A percentile compares a stretch with the other conserved stretches of the same genome.
Evolutionary conservation across 306 rosid species (phyloP).

Genomic region (Notholithocarpus densiflorus): DNA sequence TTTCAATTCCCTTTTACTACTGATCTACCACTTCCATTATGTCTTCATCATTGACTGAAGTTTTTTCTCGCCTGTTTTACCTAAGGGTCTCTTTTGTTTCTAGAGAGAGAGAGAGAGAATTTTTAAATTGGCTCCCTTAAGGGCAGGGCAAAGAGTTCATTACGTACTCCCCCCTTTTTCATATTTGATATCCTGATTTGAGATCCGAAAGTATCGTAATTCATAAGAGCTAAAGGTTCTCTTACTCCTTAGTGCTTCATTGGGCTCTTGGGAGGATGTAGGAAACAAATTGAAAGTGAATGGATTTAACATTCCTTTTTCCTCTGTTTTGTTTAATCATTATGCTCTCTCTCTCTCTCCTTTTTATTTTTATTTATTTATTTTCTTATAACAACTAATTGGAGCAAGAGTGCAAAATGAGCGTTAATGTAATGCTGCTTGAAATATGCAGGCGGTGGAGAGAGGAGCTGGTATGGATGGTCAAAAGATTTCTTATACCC

Average conservation of each 20-base stretch:
- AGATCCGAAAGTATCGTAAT: not conserved
- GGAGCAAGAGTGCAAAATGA: not conserved
- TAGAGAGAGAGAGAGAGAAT: not conserved
- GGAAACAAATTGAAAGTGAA: not conserved
- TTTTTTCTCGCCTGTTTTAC: not conserved
- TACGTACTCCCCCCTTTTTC: not conserved
- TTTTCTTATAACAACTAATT: not conserved
- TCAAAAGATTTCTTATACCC: constrained; percentile 76
- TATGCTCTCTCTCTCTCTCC: not conserved
- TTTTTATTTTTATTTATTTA: too few relatives aligned
- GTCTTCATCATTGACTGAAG: not conserved
- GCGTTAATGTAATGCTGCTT: not conserved
- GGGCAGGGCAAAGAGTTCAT: not conserved
- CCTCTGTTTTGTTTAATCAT: not conserved
- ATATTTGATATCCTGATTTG: not conserved
- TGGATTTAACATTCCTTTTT: not conserved
- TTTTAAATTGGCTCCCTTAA: not conserved
- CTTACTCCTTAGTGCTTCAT: not conserved
- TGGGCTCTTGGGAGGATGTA: not conserved
- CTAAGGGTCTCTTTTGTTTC: not conserved
- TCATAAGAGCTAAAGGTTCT: too few relatives aligned
- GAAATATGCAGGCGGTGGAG: constrained; percentile 78
- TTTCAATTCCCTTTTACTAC: not conserved
- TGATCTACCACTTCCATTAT: not conserved
- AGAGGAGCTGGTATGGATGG: constrained; percentile 98